Evolutionary conservation across 148 eudicot genomes (phyloP), one percentile per base, ranked within the genome.

Genomic region (Chenopodium suecicum): DNA sequence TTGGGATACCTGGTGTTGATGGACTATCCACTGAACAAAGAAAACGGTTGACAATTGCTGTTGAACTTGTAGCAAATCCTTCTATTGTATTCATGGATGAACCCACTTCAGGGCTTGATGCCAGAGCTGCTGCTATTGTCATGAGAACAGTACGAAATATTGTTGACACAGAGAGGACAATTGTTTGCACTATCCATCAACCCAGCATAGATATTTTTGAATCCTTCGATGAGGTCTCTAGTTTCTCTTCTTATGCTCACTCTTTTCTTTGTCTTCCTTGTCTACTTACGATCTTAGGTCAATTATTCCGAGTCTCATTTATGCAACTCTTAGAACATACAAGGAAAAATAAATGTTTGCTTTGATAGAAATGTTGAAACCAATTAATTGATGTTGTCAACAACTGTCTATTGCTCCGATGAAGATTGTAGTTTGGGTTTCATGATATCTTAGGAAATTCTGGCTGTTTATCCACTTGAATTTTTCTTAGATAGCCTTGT

Each of bases 11-110:
- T 11, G 98, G 97, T 34, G 87, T 96, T 71, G 91, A 92, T 87
- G 99, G 99, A 50, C 87, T 94, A 77, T 96, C 99, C 27, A 94
- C 94, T 0, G 99, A 96, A 82, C 98, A 96, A 85, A 88, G 99
- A 72, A 96, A 94, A 84, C 88, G 99, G 84, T 85, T 96, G 77
- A 96, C 99, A 5, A 94, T 96, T 82, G 99, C 99, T 37, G 92
- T 96, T 80, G 99, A 96, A 82, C 95, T 96, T 62, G 98, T 96
- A 52, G 99, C 99, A 65, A 96, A 96, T 86, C 99, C 99, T 78
- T 96, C 98, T 68, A 94, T 96, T 78, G 93, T 96, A 22, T 96
- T 96, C 92, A 96, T 94, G 99, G 99, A 96, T 79, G 99, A 96
- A 80, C 99, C 99, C 4, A 96, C 99, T 67, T 96, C 99, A 63